phyloP scores from a whole-genome alignment of 768 basidiomycete species.

The Infundibulicybe gibba region DNA sequence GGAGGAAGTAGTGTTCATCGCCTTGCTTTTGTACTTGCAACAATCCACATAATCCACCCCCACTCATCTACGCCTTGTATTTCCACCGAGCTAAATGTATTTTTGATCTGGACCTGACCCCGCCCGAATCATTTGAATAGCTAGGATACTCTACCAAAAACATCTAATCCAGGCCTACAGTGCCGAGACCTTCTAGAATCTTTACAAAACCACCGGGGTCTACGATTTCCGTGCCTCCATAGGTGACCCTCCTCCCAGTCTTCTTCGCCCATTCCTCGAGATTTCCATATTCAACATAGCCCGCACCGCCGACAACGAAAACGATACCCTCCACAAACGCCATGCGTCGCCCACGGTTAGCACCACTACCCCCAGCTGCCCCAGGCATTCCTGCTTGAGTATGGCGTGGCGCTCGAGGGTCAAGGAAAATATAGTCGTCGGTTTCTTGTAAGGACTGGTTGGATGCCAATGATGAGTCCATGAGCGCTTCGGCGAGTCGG shows the following conservation, averaged over 20 bases:
- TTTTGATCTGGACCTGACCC: background rate
- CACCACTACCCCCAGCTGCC: slow-evolving; percentile 43
- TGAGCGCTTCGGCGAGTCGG: slow-evolving; percentile 90
- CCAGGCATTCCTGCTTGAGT: slow-evolving; percentile 48
- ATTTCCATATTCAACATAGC: slow-evolving; percentile 97
- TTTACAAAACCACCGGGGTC: slow-evolving; percentile 84
- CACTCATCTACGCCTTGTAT: slow-evolving; percentile 2
- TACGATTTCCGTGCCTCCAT: slow-evolving; percentile 94
- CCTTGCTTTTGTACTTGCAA: background rate
- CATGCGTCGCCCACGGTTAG: slow-evolving; percentile 47
- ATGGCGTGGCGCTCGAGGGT: slow-evolving; percentile 78
- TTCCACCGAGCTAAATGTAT: background rate
- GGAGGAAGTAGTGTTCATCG: slow-evolving; percentile 31
- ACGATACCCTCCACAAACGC: slow-evolving; percentile 87
- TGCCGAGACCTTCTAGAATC: slow-evolving; percentile 64
- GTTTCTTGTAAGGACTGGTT: slow-evolving; percentile 95
- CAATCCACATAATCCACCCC: background rate
- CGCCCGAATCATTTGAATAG: background rate
- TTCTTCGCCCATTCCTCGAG: slow-evolving; percentile 88
- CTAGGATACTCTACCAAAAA: background rate
- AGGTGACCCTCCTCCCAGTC: slow-evolving; percentile 83
- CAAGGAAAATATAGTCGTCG: slow-evolving; percentile 92
- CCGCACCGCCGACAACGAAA: slow-evolving; percentile 94
- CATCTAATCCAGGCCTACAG: slow-evolving; percentile 18
- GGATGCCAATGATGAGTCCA: slow-evolving; percentile 94